phyloP scores from a whole-genome alignment of 331 rosid species.

The Erythrophleum ivorense region DNA sequence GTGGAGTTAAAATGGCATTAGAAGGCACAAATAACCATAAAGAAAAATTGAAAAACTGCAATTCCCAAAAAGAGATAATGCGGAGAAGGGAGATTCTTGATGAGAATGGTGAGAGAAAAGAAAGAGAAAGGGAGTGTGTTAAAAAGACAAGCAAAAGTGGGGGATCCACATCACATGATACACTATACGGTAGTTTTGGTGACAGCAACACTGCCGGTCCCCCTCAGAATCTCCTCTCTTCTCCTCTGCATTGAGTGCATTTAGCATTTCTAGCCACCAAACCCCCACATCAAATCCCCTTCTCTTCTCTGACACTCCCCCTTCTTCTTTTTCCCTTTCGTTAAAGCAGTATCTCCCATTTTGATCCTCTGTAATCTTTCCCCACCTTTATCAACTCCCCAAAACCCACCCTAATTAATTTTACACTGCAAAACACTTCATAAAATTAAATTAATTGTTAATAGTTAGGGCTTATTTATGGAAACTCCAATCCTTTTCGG shows the following conservation, averaged over 20 bases:
- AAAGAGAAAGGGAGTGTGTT: conserved; percentile 23
- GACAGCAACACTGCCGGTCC: too few species aligned
- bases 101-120: too few species aligned
- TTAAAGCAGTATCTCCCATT: conserved; percentile 19
- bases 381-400: neutral
- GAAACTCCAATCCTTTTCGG: too few species aligned
- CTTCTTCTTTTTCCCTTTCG: conserved; percentile 31
- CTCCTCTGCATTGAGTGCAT: conserved; percentile 14
- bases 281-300: conserved; percentile 28
- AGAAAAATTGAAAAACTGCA: neutral
- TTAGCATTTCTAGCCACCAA: conserved; percentile 44
- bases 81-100: conserved; percentile 40
- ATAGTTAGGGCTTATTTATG: too few species aligned
- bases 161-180: too few species aligned
- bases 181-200: too few species aligned
- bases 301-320: conserved; percentile 3
- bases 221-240: too few species aligned
- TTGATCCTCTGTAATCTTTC: conserved; percentile 42
- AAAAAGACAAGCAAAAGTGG: conserved; percentile 34
- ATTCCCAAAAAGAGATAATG: conserved; percentile 29
- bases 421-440: too few species aligned
- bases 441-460: too few species aligned
- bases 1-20: too few species aligned
- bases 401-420: too few species aligned
- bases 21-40: conserved; percentile 25